Evolutionary conservation across 2,329 filamentous ascomycete genomes (phyloP).

Genomic region (Acrocalymma vagum): DNA sequence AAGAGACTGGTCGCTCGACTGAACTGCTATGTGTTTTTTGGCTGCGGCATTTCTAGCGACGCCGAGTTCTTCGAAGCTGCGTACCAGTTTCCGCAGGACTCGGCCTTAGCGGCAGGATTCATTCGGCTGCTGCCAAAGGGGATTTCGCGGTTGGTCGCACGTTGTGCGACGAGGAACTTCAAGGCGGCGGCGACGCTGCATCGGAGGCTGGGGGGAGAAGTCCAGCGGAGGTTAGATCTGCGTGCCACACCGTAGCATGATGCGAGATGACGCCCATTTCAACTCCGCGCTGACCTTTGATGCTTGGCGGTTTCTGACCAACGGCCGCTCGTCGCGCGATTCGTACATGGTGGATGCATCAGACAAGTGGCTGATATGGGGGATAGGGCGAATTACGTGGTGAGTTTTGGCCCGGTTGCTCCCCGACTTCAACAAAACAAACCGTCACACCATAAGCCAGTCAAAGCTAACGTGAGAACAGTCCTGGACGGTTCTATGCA

Average conservation of each 20-base stretch:
- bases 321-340: neutral
- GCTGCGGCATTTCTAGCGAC: neutral
- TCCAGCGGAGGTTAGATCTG: constrained; percentile 3
- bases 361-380: constrained; percentile 6
- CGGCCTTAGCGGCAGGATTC: constrained; percentile 1
- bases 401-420: neutral
- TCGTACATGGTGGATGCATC: constrained; percentile 3
- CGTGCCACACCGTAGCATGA: constrained; percentile 4
- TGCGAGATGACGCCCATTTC: constrained; percentile 1
- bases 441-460: neutral
- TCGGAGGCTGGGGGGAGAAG: neutral
- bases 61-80: constrained; percentile 7
- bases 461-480: neutral
- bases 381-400: constrained; percentile 5
- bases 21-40: constrained; percentile 6
- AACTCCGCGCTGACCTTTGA: neutral
- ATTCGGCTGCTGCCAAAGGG: constrained; percentile 2
- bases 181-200: constrained; percentile 1
- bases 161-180: neutral
- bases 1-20: constrained; percentile 1
- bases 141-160: neutral
- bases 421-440: too few species aligned
- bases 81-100: constrained; percentile 2
- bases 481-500: constrained; percentile 9
- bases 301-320: neutral